Percentiles rank a stretch among this genome's conserved stretches.
phyloP scores from a whole-genome alignment of 768 basidiomycete genomes.

The Tephrocybe rancida region DNA sequence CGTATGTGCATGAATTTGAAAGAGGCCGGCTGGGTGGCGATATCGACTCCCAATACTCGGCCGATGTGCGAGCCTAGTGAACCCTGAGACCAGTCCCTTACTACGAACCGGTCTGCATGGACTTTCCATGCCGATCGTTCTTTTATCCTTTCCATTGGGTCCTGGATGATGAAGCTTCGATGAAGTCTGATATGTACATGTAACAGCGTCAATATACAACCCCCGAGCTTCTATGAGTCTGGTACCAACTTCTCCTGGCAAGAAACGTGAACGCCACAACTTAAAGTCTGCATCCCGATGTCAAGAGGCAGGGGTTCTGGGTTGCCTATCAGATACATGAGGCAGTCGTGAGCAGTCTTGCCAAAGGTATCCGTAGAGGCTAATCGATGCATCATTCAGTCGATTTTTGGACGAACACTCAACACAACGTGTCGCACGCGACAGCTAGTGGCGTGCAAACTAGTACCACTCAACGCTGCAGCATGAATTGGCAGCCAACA shows the following conservation, averaged over 20 bases:
- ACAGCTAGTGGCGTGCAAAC: constrained; percentile 10
- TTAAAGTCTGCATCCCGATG: background rate
- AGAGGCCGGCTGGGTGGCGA: too few relatives aligned
- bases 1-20: too few relatives aligned
- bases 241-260: background rate
- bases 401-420: constrained; percentile 4
- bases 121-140: background rate
- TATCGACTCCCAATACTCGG: too few relatives aligned
- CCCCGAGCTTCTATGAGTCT: background rate
- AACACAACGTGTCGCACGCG: background rate
- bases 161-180: too few relatives aligned
- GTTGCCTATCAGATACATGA: constrained; percentile 11
- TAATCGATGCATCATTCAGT: constrained; percentile 12
- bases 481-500: background rate
- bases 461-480: background rate
- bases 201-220: background rate
- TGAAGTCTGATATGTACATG: background rate
- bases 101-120: background rate
- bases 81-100: background rate
- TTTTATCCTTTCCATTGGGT: background rate
- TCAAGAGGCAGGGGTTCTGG: background rate
- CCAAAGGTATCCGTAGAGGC: constrained; percentile 3
- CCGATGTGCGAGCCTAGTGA: too few relatives aligned
- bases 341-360: constrained; percentile 1
- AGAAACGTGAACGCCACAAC: constrained; percentile 13